Evolutionary conservation across 2,329 filamentous ascomycete species (phyloP).

Genomic region (Colletotrichum sublineola): DNA sequence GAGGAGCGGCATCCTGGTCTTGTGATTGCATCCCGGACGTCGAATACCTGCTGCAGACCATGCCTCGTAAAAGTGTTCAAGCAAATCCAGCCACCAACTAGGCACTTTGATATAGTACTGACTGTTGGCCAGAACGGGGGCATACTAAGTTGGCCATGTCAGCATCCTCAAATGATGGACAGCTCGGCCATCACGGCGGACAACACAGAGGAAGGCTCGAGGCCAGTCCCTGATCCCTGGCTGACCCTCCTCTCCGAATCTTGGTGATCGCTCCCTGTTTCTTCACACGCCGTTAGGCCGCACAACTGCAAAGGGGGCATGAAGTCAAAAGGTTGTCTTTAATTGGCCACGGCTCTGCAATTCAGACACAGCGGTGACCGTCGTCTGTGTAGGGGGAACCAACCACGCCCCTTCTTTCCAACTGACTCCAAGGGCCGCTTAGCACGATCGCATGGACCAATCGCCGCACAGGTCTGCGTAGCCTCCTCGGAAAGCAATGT

Average conservation of each 20-base stretch:
- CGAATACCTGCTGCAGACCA: neutral
- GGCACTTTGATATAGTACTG: constrained; percentile 1
- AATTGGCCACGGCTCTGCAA: constrained; percentile 23
- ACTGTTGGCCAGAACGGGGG: neutral
- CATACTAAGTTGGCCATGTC: constrained; percentile 20
- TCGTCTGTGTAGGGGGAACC: neutral
- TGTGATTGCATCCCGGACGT: neutral
- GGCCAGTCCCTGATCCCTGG: constrained; percentile 28
- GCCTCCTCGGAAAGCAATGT: constrained; percentile 7
- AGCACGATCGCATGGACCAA: constrained; percentile 7
- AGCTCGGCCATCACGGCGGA: constrained; percentile 32
- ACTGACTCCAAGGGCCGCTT: constrained; percentile 9
- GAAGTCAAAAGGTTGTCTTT: neutral
- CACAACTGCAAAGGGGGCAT: constrained; percentile 1
- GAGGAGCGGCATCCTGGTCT: constrained; percentile 4
- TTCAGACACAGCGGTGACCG: constrained; percentile 7
- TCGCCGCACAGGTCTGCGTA: neutral
- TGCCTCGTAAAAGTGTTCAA: neutral
- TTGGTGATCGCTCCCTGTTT: neutral
- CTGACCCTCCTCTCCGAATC: constrained; percentile 24
- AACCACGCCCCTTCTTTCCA: constrained; percentile 16
- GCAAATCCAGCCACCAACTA: neutral
- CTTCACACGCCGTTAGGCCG: constrained; percentile 7
- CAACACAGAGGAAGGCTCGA: constrained; percentile 28
- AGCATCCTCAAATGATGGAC: constrained; percentile 19